phyloP scores from a whole-genome alignment of 2,329 filamentous ascomycete genomes.

The Cordyceps farinosa region DNA sequence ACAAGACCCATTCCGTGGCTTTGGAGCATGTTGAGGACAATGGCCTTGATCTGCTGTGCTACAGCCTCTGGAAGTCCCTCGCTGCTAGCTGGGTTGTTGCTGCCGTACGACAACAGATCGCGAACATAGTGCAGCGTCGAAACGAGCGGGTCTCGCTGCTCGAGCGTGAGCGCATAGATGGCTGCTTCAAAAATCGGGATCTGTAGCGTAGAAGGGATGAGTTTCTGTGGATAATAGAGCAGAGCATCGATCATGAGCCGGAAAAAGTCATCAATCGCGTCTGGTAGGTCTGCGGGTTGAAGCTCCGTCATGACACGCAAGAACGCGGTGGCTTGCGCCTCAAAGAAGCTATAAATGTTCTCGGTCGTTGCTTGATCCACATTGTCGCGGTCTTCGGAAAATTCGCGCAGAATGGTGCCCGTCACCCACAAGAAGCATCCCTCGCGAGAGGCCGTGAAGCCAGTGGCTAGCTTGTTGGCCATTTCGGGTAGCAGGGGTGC shows the following conservation, averaged over 20 bases:
- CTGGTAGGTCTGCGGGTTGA: constrained; percentile 67
- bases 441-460: constrained; percentile 81
- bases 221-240: constrained; percentile 83
- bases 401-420: constrained; percentile 89
- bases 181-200: constrained; percentile 82
- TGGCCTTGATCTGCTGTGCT: constrained; percentile 64
- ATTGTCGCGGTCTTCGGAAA: constrained; percentile 83
- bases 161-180: constrained; percentile 78
- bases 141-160: constrained; percentile 87
- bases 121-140: constrained; percentile 91
- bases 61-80: constrained; percentile 54
- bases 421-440: constrained; percentile 99
- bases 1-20: constrained; percentile 73
- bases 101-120: constrained; percentile 85
- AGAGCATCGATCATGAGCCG: constrained; percentile 86
- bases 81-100: constrained; percentile 66
- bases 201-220: constrained; percentile 76
- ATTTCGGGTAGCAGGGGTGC: constrained; percentile 78
- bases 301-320: constrained; percentile 85
- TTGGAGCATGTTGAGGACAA: constrained; percentile 68
- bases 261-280: constrained; percentile 95
- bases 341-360: constrained; percentile 91
- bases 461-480: constrained; percentile 81
- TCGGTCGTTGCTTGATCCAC: constrained; percentile 79
- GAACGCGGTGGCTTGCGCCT: constrained; percentile 87